Evolutionary conservation across 495 filamentous ascomycete species (phyloP).

Genomic region (Poronia punctata): DNA sequence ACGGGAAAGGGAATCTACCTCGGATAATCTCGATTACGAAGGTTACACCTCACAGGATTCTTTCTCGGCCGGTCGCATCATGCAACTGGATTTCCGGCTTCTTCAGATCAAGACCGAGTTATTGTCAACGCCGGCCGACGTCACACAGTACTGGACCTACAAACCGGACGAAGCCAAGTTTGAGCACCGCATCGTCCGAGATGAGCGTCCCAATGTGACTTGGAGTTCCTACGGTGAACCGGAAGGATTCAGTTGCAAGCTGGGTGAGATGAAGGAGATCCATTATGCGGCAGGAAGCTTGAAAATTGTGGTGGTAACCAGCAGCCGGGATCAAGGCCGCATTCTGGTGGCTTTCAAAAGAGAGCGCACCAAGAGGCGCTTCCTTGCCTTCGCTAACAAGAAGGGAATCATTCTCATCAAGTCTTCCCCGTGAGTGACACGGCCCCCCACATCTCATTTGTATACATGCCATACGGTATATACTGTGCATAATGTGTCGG

Average conservation of each 20-base stretch:
- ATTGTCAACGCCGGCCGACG: constrained; percentile 29
- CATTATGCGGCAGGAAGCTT: constrained; percentile 23
- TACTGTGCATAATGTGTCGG: neutral
- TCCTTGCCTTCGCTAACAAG: constrained; percentile 31
- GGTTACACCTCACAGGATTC: constrained; percentile 41
- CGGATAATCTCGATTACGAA: constrained; percentile 26
- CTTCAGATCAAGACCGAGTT: constrained; percentile 37
- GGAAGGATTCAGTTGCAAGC: constrained; percentile 35
- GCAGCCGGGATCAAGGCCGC: constrained; percentile 23
- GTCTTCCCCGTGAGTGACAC: constrained; percentile 23
- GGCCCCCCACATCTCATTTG: neutral
- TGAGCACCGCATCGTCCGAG: constrained; percentile 43
- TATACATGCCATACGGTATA: neutral
- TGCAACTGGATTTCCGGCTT: constrained; percentile 37
- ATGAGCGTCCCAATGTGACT: constrained; percentile 27
- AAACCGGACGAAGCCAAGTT: constrained; percentile 26
- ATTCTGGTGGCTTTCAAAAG: constrained; percentile 39
- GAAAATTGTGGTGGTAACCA: constrained; percentile 28
- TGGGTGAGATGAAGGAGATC: constrained; percentile 33
- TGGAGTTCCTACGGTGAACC: constrained; percentile 42
- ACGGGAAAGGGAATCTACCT: constrained; percentile 12
- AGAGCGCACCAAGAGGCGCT: constrained; percentile 38
- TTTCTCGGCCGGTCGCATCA: constrained; percentile 30
- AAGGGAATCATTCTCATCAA: constrained; percentile 33
- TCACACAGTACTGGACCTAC: constrained; percentile 49